Evolutionary conservation across 345 rosid genomes (phyloP).

Genomic region (Acer saccharum): DNA sequence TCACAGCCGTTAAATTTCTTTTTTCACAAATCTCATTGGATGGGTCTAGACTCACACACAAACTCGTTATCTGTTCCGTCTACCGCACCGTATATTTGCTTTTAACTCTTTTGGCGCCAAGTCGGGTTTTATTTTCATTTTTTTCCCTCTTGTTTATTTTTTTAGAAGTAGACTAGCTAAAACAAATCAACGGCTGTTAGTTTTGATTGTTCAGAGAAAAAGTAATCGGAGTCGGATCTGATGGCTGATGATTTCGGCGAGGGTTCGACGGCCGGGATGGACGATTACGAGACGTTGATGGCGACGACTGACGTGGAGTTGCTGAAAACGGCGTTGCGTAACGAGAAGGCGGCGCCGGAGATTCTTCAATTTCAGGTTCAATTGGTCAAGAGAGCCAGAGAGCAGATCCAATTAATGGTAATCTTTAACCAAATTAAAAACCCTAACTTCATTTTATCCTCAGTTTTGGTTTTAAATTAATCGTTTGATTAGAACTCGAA

Average conservation of each 20-base stretch:
- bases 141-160: neutral
- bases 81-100: neutral
- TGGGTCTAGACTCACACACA: conserved; percentile 43
- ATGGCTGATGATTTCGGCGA: conserved; percentile 42
- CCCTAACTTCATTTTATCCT: neutral
- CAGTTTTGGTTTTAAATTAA: neutral
- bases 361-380: conserved; percentile 16
- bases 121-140: neutral
- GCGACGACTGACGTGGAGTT: conserved; percentile 21
- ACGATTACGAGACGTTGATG: conserved; percentile 17
- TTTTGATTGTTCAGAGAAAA: neutral
- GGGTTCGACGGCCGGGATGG: conserved; percentile 24
- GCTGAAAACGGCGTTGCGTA: conserved; percentile 17
- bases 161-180: neutral
- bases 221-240: conserved; percentile 2
- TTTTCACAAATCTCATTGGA: neutral
- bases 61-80: conserved; percentile 31
- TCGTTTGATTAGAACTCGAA: too few relatives aligned
- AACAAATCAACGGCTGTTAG: neutral
- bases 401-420: conserved; percentile 22
- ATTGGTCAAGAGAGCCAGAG: conserved; percentile 21
- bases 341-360: conserved; percentile 24
- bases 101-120: conserved; percentile 18
- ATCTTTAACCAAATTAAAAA: neutral
- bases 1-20: conserved; percentile 17